Evolutionary conservation across 225 moss, liverwort and hornwort genomes (phyloP), one percentile per base, ranked within the genome.

Genomic region (Thuidium tamariscinum): DNA sequence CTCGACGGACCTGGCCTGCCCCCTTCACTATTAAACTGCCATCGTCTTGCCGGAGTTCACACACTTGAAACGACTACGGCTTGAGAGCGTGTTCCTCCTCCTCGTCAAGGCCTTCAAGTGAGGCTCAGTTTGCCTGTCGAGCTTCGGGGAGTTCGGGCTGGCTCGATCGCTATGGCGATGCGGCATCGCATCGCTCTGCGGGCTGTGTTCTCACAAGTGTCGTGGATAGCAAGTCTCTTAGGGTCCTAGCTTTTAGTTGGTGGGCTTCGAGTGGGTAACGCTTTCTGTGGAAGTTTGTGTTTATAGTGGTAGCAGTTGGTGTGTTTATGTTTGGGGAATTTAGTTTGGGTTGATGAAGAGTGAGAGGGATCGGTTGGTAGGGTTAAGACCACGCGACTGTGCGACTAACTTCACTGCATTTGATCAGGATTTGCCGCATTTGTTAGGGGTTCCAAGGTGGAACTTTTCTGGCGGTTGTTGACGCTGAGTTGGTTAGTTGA

Each of bases 1-100:
- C 81, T 82, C 81, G 81, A 74, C 76, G 89, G 73, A 84, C 74
- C 75, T 69, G 39, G 13, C 82, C 82, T 74, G 39, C 25, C 48
- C 56, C 82, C 9, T 48, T 75, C 51, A 60, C 76, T 89, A 89
- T 89, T 89, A 89, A 89, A 89, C 89, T 69, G 85, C 75, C 89
- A 59, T 81, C 85, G 18, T 34, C 71, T 68, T 2, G 16, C 39
- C 17, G 10, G 5, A 2, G 11, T 10, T 51, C 26, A 0, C 83
- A 69, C 73, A 84, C 80, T 77, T 64, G 60, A 26, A 39, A 60
- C 61, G 21, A 21, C 42, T 18, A 17, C 62, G 64, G 19, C 55
- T 19, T 54, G 4, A 16, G 23, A 42, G 26, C 17, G 9, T 32
- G 42, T 30, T 30, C 17, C 29, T 42, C 55, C 9, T 27, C 55